A percentile compares a stretch with the other conserved stretches of the same genome.
These are phyloP conservation scores for Pulveroboletus sp. DNA, from an alignment of 768 basidiomycete genomes.

Conservation along the genomic window DNA sequence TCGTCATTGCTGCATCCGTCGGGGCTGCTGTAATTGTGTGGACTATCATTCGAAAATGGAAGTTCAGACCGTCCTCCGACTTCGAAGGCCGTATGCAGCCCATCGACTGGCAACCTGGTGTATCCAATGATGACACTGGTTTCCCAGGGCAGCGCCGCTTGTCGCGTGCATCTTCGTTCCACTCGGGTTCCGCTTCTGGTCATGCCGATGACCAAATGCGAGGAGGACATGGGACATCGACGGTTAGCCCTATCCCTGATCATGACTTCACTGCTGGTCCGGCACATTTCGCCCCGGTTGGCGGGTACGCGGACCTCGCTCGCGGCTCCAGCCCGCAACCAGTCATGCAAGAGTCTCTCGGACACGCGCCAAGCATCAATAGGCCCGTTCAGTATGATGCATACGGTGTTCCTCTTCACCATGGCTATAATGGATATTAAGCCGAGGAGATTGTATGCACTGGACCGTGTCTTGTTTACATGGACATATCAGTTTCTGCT, in stretches of 20 bases:
- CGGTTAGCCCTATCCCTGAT: slow-evolving; percentile 52
- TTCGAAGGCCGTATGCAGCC: slow-evolving; percentile 86
- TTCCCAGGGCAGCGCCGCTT: slow-evolving; percentile 44
- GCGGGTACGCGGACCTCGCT: slow-evolving; percentile 80
- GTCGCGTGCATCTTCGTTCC: slow-evolving; percentile 70
- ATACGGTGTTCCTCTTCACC: slow-evolving; percentile 59
- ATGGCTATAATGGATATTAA: slow-evolving; percentile 34
- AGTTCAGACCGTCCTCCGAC: slow-evolving; percentile 74
- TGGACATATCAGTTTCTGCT: slow-evolving; percentile 7
- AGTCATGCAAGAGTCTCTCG: slow-evolving; percentile 40
- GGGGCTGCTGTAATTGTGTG: slow-evolving; percentile 73
- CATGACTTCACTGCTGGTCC: slow-evolving; percentile 77
- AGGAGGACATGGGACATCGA: slow-evolving; percentile 26
- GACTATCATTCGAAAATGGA: slow-evolving; percentile 93
- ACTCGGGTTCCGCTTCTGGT: slow-evolving; percentile 43
- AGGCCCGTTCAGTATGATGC: slow-evolving; percentile 49
- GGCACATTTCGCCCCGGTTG: slow-evolving; percentile 57
- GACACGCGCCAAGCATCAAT: slow-evolving; percentile 42
- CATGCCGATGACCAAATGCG: slow-evolving; percentile 34
- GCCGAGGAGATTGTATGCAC: not conserved
- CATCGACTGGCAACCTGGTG: slow-evolving; percentile 81
- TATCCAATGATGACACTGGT: slow-evolving; percentile 41
- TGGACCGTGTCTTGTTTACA: slow-evolving; percentile 1
- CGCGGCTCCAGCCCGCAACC: slow-evolving; percentile 73
- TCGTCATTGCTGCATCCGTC: slow-evolving; percentile 65